These are phyloP conservation scores for Penicillium olsonii DNA, from an alignment of 2,329 filamentous ascomycete genomes.

Conservation along the genomic window DNA sequence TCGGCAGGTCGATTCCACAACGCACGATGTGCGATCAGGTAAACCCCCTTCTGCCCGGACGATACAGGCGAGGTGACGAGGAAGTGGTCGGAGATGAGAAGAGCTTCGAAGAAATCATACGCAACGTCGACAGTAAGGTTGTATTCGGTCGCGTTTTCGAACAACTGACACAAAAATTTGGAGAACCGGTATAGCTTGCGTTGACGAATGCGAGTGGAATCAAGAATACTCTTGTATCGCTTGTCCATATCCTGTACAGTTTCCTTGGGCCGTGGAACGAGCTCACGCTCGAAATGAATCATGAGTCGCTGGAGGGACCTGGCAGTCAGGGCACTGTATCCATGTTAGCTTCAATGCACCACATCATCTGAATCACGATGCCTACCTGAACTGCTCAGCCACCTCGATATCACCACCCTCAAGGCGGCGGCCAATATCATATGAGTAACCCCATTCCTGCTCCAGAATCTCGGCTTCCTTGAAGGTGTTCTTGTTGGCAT, in stretches of 20 bases:
- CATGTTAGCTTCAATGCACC: conserved; percentile 26
- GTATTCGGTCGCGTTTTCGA: conserved; percentile 95
- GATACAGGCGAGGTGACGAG: conserved; percentile 70
- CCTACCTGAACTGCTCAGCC: conserved; percentile 86
- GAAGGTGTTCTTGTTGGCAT: conserved; percentile 97
- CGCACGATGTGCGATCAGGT: conserved; percentile 80
- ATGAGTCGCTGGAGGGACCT: conserved; percentile 89
- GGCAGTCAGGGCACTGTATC: conserved; percentile 72
- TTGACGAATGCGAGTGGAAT: conserved; percentile 94
- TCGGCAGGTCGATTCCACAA: conserved; percentile 75
- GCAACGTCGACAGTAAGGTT: conserved; percentile 73
- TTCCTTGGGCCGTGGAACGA: conserved; percentile 82
- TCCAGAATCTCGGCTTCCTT: conserved; percentile 97
- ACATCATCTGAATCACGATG: not conserved
- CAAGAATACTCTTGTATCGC: conserved; percentile 90
- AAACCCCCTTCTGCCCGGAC: conserved; percentile 72
- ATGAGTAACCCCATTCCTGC: conserved; percentile 97
- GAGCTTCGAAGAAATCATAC: conserved; percentile 75
- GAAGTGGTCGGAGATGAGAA: conserved; percentile 83
- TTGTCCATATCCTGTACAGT: conserved; percentile 89
- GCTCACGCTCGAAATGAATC: conserved; percentile 86
- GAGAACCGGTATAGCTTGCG: conserved; percentile 96
- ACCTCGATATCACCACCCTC: conserved; percentile 94
- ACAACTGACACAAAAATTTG: conserved; percentile 83
- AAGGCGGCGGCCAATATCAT: conserved; percentile 87